Evolutionary conservation across 2,329 filamentous ascomycete species (phyloP).

Genomic region (Colletotrichum navitas): DNA sequence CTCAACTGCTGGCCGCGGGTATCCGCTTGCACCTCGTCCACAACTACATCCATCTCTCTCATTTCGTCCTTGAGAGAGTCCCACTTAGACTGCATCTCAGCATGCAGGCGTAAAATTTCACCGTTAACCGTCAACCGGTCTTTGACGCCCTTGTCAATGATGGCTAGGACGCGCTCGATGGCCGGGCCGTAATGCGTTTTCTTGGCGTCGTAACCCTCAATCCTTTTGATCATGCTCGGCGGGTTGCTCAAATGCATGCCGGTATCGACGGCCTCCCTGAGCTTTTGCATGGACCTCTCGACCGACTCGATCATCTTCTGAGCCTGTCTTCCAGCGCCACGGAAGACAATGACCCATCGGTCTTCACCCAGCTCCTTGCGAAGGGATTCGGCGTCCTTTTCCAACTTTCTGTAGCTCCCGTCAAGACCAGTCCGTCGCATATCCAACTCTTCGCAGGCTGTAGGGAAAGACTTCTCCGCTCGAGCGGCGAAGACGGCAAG

Average conservation of each 20-base stretch:
- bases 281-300: constrained; percentile 84
- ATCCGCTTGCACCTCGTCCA: constrained; percentile 79
- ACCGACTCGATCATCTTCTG: constrained; percentile 98
- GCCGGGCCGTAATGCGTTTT: constrained; percentile 94
- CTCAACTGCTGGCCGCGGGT: constrained; percentile 80
- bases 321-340: constrained; percentile 90
- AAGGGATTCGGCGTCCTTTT: constrained; percentile 89
- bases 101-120: constrained; percentile 88
- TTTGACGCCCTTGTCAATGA: constrained; percentile 95
- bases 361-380: constrained; percentile 94
- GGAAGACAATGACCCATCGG: constrained; percentile 95
- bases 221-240: constrained; percentile 79
- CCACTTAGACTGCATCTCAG: constrained; percentile 88
- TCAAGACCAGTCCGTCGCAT: constrained; percentile 81
- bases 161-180: constrained; percentile 89
- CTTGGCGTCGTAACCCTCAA: constrained; percentile 95
- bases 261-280: constrained; percentile 83
- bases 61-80: constrained; percentile 81
- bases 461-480: constrained; percentile 85
- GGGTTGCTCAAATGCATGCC: constrained; percentile 80
- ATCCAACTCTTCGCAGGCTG: constrained; percentile 89
- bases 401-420: constrained; percentile 86
- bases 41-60: constrained; percentile 77
- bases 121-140: constrained; percentile 97
- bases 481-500: constrained; percentile 86